Base-by-base conservation (phyloP, 2,329 filamentous ascomycete species). In the Atkinsonella hypoxylon region DNA sequence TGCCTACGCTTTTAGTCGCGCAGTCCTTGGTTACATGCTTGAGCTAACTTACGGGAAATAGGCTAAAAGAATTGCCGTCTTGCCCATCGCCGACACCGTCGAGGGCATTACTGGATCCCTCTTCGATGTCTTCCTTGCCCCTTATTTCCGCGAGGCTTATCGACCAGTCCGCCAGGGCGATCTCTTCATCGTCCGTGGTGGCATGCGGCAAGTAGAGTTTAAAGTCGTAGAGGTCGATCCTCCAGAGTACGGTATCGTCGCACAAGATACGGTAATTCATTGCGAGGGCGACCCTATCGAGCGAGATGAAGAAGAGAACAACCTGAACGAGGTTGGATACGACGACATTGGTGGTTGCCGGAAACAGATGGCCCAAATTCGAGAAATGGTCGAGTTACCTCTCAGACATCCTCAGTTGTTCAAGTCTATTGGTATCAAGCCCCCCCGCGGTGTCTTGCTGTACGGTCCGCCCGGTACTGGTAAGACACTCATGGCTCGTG, bases 341-440 rank as follows among this genome's bases (percentile, higher is more conserved):
- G 93, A 98, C 64, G 93, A 98, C 67, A 98, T 98, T 72, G 93
- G 93, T 79, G 93, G 93, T 60, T 97, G 93, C 81, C 82, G 93
- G 66, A 98, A 98, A 77, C 93, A 98, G 75, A 97, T 98, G 93
- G 93, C 93, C 56, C 93, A 98, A 77, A 95, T 98, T 62, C 88
- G 93, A 67, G 93, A 98, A 71, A 83, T 98, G 78, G 93, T 98
- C 58, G 93, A 98, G 78, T 78, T 98, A 60, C 93, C 93, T 55
- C 81, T 98, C 55, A 85, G 93, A 64, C 93, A 98, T 72, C 93
- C 93, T 54, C 93, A 97, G 71, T 85, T 98, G 47, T 98, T 98
- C 86, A 98, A 97, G 79, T 97, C 91, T 40, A 97, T 98, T 65
- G 93, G 93, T 82, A 96, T 98, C 76, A 98, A 98, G 81, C 93